Evolutionary conservation across 2,329 filamentous ascomycete genomes (phyloP), one percentile per base, ranked within the genome.

Genomic region (Ceratocystis cacaofunesta): DNA sequence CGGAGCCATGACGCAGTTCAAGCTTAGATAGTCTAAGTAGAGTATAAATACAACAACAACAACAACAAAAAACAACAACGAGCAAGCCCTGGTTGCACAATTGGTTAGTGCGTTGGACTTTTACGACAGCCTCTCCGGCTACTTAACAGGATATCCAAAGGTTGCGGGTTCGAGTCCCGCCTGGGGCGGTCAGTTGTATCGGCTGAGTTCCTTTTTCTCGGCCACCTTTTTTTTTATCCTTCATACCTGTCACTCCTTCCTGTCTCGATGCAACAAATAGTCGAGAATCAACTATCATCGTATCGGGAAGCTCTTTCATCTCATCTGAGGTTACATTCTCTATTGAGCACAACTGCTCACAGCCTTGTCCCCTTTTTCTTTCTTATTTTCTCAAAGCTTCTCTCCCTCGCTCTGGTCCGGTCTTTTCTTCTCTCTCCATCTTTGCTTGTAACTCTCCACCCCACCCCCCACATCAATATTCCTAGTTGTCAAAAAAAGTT

Each of bases 51-150:
- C n/a, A n/a, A n/a, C n/a, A n/a, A n/a, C n/a, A n/a, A n/a, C n/a
- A n/a, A n/a, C n/a, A n/a, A n/a, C n/a, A n/a, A n/a, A n/a, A n/a
- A n/a, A n/a, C n/a, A n/a, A n/a, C n/a, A n/a, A n/a, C n/a, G n/a
- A n/a, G n/a, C n/a, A n/a, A n/a, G n/a, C n/a, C n/a, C n/a, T n/a
- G n/a, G n/a, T 69, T 68, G 68, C 68, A 69, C 68, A 69, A 69
- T 69, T 69, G 68, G 68, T 69, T 69, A 69, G 68, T 69, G 68
- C 68, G 68, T 69, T 69, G 68, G 68, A 69, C 68, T 69, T 69
- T 69, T 69, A 69, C 41, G 61, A 63, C 15, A 58, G n/a, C 46
- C 22, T 32, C 12, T 7, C 17, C 12, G 52, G 52, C 28, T 30
- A 17, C 32, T 64, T 41, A 63, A 36, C 7, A 63, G 55, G 61